phyloP scores from a whole-genome alignment of 2,329 filamentous ascomycete genomes.

The Rutstroemia sp. region DNA sequence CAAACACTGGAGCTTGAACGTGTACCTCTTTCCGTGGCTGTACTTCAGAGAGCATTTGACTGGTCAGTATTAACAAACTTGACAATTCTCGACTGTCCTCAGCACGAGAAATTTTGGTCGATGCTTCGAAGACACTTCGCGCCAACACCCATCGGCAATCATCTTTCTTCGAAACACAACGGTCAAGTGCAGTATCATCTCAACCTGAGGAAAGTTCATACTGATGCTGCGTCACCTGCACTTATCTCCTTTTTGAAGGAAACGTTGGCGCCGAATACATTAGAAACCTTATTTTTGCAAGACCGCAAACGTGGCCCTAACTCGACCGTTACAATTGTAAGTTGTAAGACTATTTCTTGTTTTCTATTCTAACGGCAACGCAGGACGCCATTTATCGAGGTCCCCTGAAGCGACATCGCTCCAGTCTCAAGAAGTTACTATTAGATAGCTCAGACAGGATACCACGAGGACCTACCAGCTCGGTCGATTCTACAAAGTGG shows the following conservation, averaged over 20 bases:
- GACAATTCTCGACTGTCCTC: slow-evolving; percentile 65
- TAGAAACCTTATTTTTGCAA: slow-evolving; percentile 75
- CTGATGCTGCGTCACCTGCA: slow-evolving; percentile 61
- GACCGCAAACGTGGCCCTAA: slow-evolving; percentile 45
- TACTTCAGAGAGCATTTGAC: slow-evolving; percentile 65
- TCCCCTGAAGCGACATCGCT: slow-evolving; percentile 61
- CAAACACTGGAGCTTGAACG: slow-evolving; percentile 69
- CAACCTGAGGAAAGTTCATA: slow-evolving; percentile 66
- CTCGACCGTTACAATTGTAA: slow-evolving; percentile 51
- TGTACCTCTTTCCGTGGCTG: slow-evolving; percentile 62
- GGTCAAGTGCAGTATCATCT: slow-evolving; percentile 49
- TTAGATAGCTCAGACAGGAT: slow-evolving; percentile 61
- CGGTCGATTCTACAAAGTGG: slow-evolving; percentile 44
- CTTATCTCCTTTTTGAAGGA: slow-evolving; percentile 71
- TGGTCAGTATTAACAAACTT: slow-evolving; percentile 66
- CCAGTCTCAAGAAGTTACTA: slow-evolving; percentile 64
- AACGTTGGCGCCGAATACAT: slow-evolving; percentile 66
- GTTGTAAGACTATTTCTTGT: neutral
- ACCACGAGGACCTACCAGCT: slow-evolving; percentile 30
- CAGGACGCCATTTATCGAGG: slow-evolving; percentile 61
- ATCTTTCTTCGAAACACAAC: slow-evolving; percentile 27
- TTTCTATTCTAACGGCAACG: slow-evolving; percentile 5
- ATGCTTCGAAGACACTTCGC: slow-evolving; percentile 56
- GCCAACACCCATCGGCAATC: slow-evolving; percentile 31
- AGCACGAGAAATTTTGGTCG: slow-evolving; percentile 71